Base-by-base conservation (phyloP, 805 yeast genomes). In the Kluyveromyces lactis region DNA sequence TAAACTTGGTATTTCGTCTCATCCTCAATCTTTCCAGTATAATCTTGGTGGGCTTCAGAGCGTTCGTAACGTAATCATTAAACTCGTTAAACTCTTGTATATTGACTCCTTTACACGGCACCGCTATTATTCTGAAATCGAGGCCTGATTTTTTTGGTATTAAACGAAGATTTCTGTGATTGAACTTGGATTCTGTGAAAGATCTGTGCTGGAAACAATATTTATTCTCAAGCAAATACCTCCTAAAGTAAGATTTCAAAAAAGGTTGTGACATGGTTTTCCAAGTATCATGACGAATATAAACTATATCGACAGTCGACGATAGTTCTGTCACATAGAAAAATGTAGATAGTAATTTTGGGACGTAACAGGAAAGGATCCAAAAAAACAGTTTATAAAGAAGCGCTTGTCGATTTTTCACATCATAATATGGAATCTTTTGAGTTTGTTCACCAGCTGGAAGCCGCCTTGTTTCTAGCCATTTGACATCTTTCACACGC, bases 261-360 rank as follows among this genome's bases (percentile, higher is more conserved):
- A 71, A 81, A 1, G 59, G 58, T 10, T 49, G 48, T 2, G 75
- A 63, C 13, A 72, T 57, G 26, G 33, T 31, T 8, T 47, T 52
- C 95, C 95, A 86, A 1, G 64, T 57, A 18, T 61, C 65, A 39
- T 78, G 86, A 13, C 79, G 68, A 49, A 72, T 84, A 51, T 66
- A 84, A 0, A 67, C 39, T 0, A 75, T 42, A 3, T 60, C 58
- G 8, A 53, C 58, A 0, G 64, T 53, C 0, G 68, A 65, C 8
- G 75, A 71, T 1, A 66, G 57, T 35, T 79, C 82, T 0, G 92
- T 79, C 4, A 81, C 78, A 52, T 83, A 79, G 63, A 86, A 87
- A 50, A 73, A 75, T 0, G 72, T 56, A 0, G 64, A 56, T 0
- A 84, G 47, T 1, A 83, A 43, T 13, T 62, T 66, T 6, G 71